Evolutionary conservation across 228 moss, liverwort and hornwort genomes (phyloP).

Genomic region (Sphagnum magellanicum): DNA sequence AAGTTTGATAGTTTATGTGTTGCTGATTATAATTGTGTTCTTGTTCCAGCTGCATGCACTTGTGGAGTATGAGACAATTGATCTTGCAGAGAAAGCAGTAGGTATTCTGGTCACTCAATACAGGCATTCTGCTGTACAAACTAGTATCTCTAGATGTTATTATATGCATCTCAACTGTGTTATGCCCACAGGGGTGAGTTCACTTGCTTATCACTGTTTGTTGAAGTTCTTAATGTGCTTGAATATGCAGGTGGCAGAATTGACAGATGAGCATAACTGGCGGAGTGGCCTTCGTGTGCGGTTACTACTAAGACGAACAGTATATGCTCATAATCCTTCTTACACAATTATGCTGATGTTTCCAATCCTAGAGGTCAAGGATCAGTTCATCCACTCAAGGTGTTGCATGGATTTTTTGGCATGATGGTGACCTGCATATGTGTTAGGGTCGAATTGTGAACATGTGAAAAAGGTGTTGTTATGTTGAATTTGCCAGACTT

Average conservation of each 20-base stretch:
- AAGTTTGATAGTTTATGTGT: too few relatives aligned
- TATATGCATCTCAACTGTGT: not conserved
- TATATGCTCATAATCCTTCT: slow-evolving; percentile 3
- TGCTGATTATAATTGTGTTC: too few relatives aligned
- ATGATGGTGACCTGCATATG: too few relatives aligned
- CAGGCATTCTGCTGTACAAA: too few relatives aligned
- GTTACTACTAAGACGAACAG: slow-evolving; percentile 46
- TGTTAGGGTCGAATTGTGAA: too few relatives aligned
- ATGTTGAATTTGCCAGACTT: too few relatives aligned
- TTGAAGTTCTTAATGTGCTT: not conserved
- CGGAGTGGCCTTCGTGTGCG: slow-evolving; percentile 50
- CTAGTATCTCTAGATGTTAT: not conserved
- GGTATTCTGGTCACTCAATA: slow-evolving; percentile 3
- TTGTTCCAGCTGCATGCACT: slow-evolving; percentile 40
- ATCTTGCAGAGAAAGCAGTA: slow-evolving; percentile 53
- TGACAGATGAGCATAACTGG: slow-evolving; percentile 51
- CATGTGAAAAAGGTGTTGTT: too few relatives aligned
- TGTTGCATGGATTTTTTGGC: too few relatives aligned
- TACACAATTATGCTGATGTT: not conserved
- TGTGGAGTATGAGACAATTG: slow-evolving; percentile 48
- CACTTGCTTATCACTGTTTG: not conserved
- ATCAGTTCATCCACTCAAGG: too few relatives aligned
- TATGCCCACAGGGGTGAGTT: too few relatives aligned
- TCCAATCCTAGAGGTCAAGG: too few relatives aligned
- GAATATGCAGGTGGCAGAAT: slow-evolving; percentile 22